Conservation (phyloP, 345 rosid genomes). For the Citrus mangshanensis region DNA sequence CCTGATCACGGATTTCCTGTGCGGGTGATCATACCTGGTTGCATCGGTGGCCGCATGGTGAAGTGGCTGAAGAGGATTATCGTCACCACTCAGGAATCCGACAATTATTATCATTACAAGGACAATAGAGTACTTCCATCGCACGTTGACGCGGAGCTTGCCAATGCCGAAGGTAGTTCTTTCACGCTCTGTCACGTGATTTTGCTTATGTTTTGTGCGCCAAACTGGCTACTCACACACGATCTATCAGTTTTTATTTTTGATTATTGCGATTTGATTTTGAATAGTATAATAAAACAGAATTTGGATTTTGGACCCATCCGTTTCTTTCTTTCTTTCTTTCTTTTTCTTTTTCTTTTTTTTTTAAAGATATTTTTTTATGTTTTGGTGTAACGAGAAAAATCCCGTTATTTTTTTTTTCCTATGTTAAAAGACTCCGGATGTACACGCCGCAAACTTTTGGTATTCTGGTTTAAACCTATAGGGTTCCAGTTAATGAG, state of each 20-base stretch:
- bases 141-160: constrained; percentile 81
- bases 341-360: no score
- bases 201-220: neutral
- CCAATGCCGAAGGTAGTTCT: constrained; percentile 71
- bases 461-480: neutral
- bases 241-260: neutral
- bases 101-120: constrained; percentile 66
- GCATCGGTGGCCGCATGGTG: constrained; percentile 92
- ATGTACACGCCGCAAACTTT: no score
- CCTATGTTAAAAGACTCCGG: no score
- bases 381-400: neutral
- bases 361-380: neutral
- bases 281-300: no score
- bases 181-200: neutral
- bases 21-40: constrained; percentile 80
- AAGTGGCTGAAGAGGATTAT: constrained; percentile 85
- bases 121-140: constrained; percentile 91
- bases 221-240: neutral
- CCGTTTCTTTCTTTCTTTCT: no score
- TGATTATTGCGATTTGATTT: no score
- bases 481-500: neutral
- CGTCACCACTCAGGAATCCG: constrained; percentile 74
- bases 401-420: neutral
- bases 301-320: no score
- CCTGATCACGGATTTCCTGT: constrained; percentile 97